Evolutionary conservation across 2,329 filamentous ascomycete genomes (phyloP), one percentile per base, ranked within the genome.

Genomic region (Aureobasidium uvarum): DNA sequence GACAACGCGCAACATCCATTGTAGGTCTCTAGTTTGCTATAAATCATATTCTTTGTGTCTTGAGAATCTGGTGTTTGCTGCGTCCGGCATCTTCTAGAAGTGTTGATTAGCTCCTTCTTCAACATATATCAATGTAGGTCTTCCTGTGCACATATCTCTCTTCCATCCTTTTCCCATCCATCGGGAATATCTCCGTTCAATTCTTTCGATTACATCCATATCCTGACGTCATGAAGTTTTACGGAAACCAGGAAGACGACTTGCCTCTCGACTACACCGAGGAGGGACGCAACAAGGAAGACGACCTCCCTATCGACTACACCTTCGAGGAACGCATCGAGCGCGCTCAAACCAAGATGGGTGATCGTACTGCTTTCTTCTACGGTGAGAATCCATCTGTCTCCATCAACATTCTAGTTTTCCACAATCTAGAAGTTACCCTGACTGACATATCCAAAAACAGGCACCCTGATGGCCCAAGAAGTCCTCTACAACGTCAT

Each of bases 401-500:
- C 13, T 13, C 33, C 25, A 25, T 25, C 25, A 25, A n/a, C n/a
- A n/a, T n/a, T n/a, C n/a, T n/a, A n/a, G n/a, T n/a, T n/a, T n/a
- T n/a, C n/a, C n/a, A n/a, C n/a, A n/a, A n/a, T n/a, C n/a, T n/a
- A n/a, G n/a, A n/a, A n/a, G n/a, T n/a, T n/a, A 25, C 25, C 25
- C 25, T 2, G 25, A 51, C 48, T 51, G 31, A 51, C 23, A 33
- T 10, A 36, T 11, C 8, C 23, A 14, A 25, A 46, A 46, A 28
- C 18, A 51, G 48, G 83, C 69, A 87, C 85, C 31, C 77, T 88
- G 73, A 97, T 97, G 92, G 90, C 89, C n/a, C 86, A 89, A 0
- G 86, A 89, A 72, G 88, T 98, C 72, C 91, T 98, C 71, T 89
- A 90, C 78, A 89, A 89, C 39, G 92, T 96, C 50, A 91, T 91